Conservation (phyloP, 805 yeast genomes). For the Pichia rugopelliculosa region DNA sequence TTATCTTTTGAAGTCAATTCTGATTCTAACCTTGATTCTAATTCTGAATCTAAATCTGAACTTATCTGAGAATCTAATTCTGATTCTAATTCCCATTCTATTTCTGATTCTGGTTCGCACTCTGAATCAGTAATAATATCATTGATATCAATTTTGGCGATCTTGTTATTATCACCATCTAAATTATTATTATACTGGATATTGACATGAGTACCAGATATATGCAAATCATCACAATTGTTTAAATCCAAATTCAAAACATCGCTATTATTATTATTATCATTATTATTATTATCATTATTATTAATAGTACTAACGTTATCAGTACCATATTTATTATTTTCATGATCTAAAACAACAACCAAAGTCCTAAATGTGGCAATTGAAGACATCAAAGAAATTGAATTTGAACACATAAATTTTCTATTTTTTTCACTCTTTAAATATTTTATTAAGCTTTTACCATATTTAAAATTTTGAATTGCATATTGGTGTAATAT, state of each 20-base stretch:
- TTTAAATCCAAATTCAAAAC: background rate
- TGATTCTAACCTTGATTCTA: background rate
- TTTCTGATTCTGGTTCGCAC: no score
- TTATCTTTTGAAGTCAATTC: background rate
- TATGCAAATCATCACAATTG: background rate
- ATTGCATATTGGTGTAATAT: conserved; percentile 23
- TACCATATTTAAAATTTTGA: conserved; percentile 17
- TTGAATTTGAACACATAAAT: conserved; percentile 13
- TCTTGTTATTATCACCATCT: no score
- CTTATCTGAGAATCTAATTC: no score
- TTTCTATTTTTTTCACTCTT: conserved; percentile 10
- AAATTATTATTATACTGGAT: no score
- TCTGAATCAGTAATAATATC: no score
- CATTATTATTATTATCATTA: background rate
- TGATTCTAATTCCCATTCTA: no score
- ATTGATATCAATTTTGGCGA: no score
- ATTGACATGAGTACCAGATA: no score
- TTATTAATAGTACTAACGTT: background rate
- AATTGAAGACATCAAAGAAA: conserved; percentile 25
- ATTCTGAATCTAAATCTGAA: background rate
- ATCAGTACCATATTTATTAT: background rate
- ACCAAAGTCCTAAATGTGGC: conserved; percentile 21
- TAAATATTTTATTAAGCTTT: conserved; percentile 22
- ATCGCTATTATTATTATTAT: background rate
- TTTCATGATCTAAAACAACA: conserved; percentile 11